Conservation (phyloP, 768 basidiomycete species). For the Tremella mesenterica region DNA sequence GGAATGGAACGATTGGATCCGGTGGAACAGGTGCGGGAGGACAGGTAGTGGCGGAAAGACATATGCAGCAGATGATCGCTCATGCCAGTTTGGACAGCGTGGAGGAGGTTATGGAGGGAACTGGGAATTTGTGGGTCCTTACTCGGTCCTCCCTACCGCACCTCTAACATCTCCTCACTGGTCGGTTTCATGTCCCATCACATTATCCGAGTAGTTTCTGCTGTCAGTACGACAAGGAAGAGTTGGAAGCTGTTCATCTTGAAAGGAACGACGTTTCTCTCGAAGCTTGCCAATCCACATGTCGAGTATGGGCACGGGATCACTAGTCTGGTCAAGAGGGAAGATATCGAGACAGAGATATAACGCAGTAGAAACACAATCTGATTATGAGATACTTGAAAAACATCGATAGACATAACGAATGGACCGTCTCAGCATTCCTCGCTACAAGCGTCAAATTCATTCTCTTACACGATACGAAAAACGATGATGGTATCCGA, state of each 20-base stretch:
- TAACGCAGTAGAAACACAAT: too few relatives aligned
- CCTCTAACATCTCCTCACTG: too few relatives aligned
- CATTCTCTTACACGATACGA: slow-evolving; percentile 82
- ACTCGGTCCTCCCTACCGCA: background rate
- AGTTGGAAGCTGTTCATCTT: too few relatives aligned
- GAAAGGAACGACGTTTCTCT: too few relatives aligned
- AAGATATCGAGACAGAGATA: too few relatives aligned
- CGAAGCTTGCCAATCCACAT: too few relatives aligned
- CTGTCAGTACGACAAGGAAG: too few relatives aligned
- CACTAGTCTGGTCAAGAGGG: too few relatives aligned
- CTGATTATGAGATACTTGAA: slow-evolving; percentile 70
- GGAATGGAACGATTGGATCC: slow-evolving; percentile 53
- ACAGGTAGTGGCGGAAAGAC: slow-evolving; percentile 48
- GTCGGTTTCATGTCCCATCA: too few relatives aligned
- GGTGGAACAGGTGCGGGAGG: slow-evolving; percentile 58
- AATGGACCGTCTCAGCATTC: slow-evolving; percentile 96
- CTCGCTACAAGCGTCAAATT: slow-evolving; percentile 93
- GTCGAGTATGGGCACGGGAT: too few relatives aligned
- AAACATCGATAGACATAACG: slow-evolving; percentile 92
- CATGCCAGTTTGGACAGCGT: slow-evolving; percentile 91
- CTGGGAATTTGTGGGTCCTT: slow-evolving; percentile 44
- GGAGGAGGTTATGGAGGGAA: slow-evolving; percentile 65
- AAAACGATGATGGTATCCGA: slow-evolving; percentile 95
- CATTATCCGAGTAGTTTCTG: too few relatives aligned
- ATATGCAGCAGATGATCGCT: slow-evolving; percentile 98